These are phyloP conservation scores for Boletus tomentosulus DNA, from an alignment of 768 basidiomycete genomes.

Conservation along the genomic window DNA sequence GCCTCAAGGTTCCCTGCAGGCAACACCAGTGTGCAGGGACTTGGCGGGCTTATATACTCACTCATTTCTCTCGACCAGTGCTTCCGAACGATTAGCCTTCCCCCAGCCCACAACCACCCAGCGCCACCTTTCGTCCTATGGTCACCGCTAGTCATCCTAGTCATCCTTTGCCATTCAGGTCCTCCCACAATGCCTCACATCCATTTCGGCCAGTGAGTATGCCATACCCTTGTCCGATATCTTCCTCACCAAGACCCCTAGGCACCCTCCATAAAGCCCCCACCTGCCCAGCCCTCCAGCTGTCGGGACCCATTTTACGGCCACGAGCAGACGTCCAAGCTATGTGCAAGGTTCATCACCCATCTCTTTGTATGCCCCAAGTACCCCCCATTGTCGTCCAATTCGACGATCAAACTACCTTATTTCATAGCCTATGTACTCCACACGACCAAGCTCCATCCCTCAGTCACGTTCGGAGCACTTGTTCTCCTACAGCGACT, in stretches of 20 bases:
- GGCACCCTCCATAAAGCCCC: slow-evolving; percentile 26
- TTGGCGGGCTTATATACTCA: slow-evolving; percentile 21
- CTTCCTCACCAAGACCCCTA: slow-evolving; percentile 1
- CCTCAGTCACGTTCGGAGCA: background rate
- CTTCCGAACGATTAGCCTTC: slow-evolving; percentile 17
- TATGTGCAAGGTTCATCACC: slow-evolving; percentile 77
- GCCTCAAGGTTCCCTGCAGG: no score
- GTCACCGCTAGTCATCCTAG: slow-evolving; percentile 26
- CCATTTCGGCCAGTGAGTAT: slow-evolving; percentile 27
- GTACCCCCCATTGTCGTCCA: slow-evolving; percentile 36
- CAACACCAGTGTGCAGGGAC: no score
- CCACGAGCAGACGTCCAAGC: slow-evolving; percentile 64
- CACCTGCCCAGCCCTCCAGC: slow-evolving; percentile 27
- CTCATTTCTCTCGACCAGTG: slow-evolving; percentile 5
- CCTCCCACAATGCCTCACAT: slow-evolving; percentile 23
- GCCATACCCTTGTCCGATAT: background rate
- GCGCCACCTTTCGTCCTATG: slow-evolving; percentile 24
- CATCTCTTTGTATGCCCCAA: slow-evolving; percentile 87
- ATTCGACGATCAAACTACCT: no score
- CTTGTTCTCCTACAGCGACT: background rate
- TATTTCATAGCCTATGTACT: background rate
- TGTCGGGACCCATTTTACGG: slow-evolving; percentile 41
- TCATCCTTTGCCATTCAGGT: slow-evolving; percentile 29
- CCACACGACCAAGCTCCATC: background rate
- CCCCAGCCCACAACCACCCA: background rate